A percentile compares a stretch with the other conserved stretches of the same genome.
Evolutionary conservation across 768 basidiomycete genomes (phyloP).

Genomic region (Neoboletus magnificus): DNA sequence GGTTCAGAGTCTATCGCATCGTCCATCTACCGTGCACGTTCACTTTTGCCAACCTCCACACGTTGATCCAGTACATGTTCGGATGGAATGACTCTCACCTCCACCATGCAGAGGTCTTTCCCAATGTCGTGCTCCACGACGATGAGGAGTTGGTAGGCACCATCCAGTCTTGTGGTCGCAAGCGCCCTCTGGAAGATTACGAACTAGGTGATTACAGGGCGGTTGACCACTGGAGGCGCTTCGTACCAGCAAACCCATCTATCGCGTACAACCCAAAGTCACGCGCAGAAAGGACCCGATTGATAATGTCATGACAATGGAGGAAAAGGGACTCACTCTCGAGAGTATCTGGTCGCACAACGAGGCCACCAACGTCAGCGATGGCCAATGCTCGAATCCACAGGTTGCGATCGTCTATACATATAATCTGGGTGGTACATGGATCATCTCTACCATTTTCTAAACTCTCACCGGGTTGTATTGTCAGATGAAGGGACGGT

Average conservation of each 20-base stretch:
- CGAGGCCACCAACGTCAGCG: constrained; percentile 18
- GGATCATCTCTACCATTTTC: neutral
- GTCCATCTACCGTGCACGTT: constrained; percentile 25
- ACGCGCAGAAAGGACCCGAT: constrained; percentile 1
- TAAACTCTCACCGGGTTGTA: neutral
- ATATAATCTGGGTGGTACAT: constrained; percentile 20
- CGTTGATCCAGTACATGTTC: constrained; percentile 30
- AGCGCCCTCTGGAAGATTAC: constrained; percentile 12
- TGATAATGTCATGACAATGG: constrained; percentile 13
- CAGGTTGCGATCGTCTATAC: constrained; percentile 25
- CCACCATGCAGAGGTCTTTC: constrained; percentile 22
- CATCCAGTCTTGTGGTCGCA: constrained; percentile 25
- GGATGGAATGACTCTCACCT: constrained; percentile 29
- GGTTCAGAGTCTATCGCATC: constrained; percentile 26
- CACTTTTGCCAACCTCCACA: constrained; percentile 32
- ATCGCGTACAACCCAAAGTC: constrained; percentile 12
- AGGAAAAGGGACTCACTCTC: constrained; percentile 22
- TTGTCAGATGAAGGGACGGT: constrained; percentile 26
- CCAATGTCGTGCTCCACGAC: constrained; percentile 21
- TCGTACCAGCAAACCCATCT: constrained; percentile 16
- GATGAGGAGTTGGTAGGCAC: constrained; percentile 6
- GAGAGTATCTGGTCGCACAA: constrained; percentile 26
- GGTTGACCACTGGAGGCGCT: constrained; percentile 15
- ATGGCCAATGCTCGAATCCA: constrained; percentile 23
- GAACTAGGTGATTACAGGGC: constrained; percentile 6